Percentiles rank a stretch among this genome's conserved stretches.
phyloP scores from a whole-genome alignment of 345 rosid species.

The Dipteronia dyeriana region DNA sequence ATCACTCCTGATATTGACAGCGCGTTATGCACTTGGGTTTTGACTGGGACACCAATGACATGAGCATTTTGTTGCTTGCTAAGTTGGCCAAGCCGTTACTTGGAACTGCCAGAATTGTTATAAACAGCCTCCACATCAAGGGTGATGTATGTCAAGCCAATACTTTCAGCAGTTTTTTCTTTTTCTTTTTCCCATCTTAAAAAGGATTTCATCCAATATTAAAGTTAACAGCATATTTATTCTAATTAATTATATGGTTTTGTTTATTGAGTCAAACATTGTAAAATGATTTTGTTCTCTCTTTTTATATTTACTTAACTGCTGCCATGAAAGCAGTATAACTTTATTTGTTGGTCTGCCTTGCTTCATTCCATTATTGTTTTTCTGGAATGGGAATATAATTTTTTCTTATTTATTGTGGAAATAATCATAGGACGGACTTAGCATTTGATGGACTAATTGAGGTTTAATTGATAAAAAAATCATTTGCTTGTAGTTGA shows the following conservation, averaged over 20 bases:
- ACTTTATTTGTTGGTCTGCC: neutral
- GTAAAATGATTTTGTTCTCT: neutral
- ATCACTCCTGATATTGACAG: constrained; percentile 42
- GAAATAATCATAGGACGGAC: neutral
- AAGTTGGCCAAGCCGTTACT: constrained; percentile 83
- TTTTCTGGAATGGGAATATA: neutral
- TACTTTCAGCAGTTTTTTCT: neutral
- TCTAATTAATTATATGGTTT: neutral
- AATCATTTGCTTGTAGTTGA: neutral
- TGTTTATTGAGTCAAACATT: neutral
- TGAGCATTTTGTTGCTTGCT: constrained; percentile 82
- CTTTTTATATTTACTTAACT: neutral
- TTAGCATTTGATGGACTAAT: neutral
- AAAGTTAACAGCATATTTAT: neutral
- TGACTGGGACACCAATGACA: constrained; percentile 82
- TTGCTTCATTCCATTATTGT: neutral
- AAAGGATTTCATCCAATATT: neutral
- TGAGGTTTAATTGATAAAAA: neutral
- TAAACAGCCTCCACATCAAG: constrained; percentile 90
- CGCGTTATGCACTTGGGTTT: constrained; percentile 72
- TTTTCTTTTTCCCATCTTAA: neutral
- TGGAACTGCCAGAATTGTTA: constrained; percentile 85
- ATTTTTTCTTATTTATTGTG: neutral
- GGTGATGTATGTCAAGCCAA: constrained; percentile 73
- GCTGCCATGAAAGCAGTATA: neutral